Base-by-base conservation (phyloP, 129 eudicot species). In the Chrysanthemum makinoi region DNA sequence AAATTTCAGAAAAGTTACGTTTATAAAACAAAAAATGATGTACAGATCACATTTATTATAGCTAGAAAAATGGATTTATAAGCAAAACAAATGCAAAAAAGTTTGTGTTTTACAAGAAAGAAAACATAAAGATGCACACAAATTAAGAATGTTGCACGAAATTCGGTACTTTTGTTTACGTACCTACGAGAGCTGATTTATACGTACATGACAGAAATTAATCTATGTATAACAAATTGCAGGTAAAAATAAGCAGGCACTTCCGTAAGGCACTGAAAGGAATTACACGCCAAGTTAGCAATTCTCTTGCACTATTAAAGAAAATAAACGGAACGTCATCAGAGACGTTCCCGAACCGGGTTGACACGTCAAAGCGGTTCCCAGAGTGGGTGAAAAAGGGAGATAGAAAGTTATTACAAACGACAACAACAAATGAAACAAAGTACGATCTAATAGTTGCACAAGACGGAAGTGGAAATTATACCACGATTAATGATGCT, bases 391-490 rank as follows among this genome's bases (percentile, higher is more conserved):
- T 87, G 75, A 80, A 30, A 30, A 67, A 22, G 77, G 62, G 70
- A 0, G 98, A 93, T 26, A 65, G 89, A 61, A 56, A 66, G 74
- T 54, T 89, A 24, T 59, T 93, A 43, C 95, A 93, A 74, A 19
- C 79, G n/a, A 60, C 79, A 17, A 60, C 85, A 39, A 56, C 24
- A 69, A 82, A 80, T 12, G 72, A 62, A 33, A 87, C 82, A 14
- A 49, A 1, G 65, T 80, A 46, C 19, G 71, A 93, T 68, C 24
- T 89, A 61, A 86, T 83, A 71, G 98, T 93, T 72, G 96, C 98
- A 7, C 50, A 87, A 63, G 98, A 93, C 63, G 98, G 95, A 26
- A 87, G 90, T 39, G 96, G 98, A 33, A 85, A 89, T 18, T 93
- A 80, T 55, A 93, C 79, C 16, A 93, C 95, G 20, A 84, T 93